Evolutionary conservation across 2,329 filamentous ascomycete species (phyloP), one percentile per base, ranked within the genome.

Genomic region (Kalmusia sp.): DNA sequence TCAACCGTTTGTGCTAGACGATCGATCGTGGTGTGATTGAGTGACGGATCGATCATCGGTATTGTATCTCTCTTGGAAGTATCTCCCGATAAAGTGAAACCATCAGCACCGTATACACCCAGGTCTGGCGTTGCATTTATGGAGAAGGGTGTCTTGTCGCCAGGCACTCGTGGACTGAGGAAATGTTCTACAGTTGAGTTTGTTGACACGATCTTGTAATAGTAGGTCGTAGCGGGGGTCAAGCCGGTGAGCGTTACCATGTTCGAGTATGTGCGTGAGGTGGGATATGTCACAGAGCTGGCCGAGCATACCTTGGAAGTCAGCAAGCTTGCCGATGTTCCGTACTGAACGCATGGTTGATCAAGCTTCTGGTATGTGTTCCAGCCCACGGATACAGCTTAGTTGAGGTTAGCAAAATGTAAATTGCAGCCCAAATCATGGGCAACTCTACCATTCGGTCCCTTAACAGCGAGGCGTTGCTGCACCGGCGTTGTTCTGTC

Each of bases 191-290:
- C 72, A 3, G 65, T 82, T 0, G 83, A 83, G 69, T 86, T 86
- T 24, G 76, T 80, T 2, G 82, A 84, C 7, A 74, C 75, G 43
- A 86, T 84, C 71, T 83, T 78, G 74, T 87, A 87, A 73, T 83
- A 86, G 68, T 87, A 87, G 0, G 77, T 84, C 1, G 82, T 84
- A 0, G 79, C 82, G 0, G 84, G 78, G 0, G 68, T 70, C 17
- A 87, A 68, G 6, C 64, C 73, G 0, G 73, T 72, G 28, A 86
- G 67, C 2, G 73, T 73, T 1, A 83, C 83, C 0, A 73, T 71
- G 57, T 84, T 81, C 30, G 77, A 78, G 59, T 76, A 84, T 0
- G 83, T 86, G 11, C 82, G 77, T n/a, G 83, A 84, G 1, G 79
- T 80, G 1, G 72, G 65, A 56, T 85, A 85, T 1, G 82, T 85